Conservation (phyloP, 129 eudicot genomes). For the Saposhnikovia divaricata region DNA sequence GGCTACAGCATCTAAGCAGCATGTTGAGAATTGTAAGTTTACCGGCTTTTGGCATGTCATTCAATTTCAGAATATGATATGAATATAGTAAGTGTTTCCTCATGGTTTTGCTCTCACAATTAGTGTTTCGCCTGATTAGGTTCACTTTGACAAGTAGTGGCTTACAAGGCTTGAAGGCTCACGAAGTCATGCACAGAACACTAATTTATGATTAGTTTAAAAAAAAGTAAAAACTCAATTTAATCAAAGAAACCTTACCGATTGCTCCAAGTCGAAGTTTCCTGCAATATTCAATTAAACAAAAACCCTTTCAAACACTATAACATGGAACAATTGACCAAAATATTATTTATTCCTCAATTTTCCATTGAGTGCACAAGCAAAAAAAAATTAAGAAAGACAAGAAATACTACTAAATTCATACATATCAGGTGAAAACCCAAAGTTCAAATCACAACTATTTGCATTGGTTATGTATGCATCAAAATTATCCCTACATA, state of each 20-base stretch:
- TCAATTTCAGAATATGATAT: neutral
- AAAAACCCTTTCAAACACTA: conserved; percentile 4
- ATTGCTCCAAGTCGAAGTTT: conserved; percentile 41
- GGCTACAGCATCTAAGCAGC: neutral
- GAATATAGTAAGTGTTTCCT: neutral
- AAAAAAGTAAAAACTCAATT: neutral
- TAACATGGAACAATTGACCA: neutral
- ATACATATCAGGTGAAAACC: neutral
- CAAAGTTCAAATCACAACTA: neutral
- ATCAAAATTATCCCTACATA: neutral
- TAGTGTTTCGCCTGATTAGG: neutral
- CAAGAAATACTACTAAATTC: neutral
- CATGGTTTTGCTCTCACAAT: neutral
- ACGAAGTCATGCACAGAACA: neutral
- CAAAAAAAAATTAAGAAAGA: neutral
- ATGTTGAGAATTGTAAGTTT: neutral
- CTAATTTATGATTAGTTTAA: neutral
- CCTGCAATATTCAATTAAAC: conserved; percentile 45
- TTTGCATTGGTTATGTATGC: neutral
- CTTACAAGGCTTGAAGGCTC: neutral
- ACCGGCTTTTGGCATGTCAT: neutral
- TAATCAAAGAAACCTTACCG: conserved; percentile 42
- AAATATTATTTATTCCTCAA: neutral
- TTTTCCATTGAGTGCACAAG: neutral
- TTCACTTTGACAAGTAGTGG: neutral